Base-by-base conservation (phyloP, 2,329 filamentous ascomycete species). In the Venturia carpophila region DNA sequence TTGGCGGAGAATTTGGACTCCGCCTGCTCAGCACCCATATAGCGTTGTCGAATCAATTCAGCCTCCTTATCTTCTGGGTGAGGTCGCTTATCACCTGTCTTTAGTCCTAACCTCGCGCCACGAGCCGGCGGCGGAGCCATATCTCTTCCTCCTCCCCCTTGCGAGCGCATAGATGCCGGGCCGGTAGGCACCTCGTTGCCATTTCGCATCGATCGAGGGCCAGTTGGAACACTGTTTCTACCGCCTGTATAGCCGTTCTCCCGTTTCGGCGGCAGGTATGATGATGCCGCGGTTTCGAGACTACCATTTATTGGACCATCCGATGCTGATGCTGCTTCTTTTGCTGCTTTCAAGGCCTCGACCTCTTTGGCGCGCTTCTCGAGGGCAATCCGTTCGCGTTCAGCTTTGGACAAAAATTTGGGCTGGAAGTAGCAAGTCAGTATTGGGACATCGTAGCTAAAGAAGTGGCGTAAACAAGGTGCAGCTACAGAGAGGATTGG, bases 11-110 rank as follows among this genome's bases (percentile, higher is more conserved):
- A 97, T 45, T 84, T 96, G 5, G 89, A 92, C 68, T 88, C 85
- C 69, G 94, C 95, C 63, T 90, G 86, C 68, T 96, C 91, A 0
- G 91, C 89, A 3, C 94, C 94, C 83, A 97, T 92, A 73, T 99
- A 99, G 67, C 91, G 83, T 70, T 91, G 86, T 67, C 90, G 84
- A 67, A 91, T 85, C 66, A 94, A 79, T 37, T 87, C 84, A 11
- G 88, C 87, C 72, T 95, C 91, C 11, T 89, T 85, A 60, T 85
- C 83, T 66, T 83, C 82, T 19, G 83, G 76, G 1, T 76, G 73
- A 10, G 72, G 66, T 17, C 75, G 75, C 70, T 82, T 66, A 17
- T 66, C 61, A 15, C 47, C 52, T 27, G 24, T 41, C 24, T 70
- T 73, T 52, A 69, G 67, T 17, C 71, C 73, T 10, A 73, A 71